Percentiles rank a stretch among this genome's conserved stretches.
phyloP scores from a whole-genome alignment of 345 rosid species.

The Pugionium dolabratum region DNA sequence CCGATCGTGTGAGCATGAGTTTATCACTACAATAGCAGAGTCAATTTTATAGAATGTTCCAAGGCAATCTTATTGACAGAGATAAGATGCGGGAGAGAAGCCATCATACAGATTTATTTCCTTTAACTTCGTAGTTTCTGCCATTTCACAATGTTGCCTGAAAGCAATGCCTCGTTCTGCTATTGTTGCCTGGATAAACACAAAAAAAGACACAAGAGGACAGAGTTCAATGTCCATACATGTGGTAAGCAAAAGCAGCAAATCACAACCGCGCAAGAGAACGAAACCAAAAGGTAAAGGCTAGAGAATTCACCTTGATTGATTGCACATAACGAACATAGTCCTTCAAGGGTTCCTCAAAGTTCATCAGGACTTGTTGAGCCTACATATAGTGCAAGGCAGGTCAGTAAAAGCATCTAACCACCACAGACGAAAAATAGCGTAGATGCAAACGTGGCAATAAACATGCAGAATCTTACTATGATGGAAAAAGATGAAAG shows the following conservation, averaged over 20 bases:
- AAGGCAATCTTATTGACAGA: neutral
- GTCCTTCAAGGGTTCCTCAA: conserved; percentile 98
- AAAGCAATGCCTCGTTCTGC: conserved; percentile 89
- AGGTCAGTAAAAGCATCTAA: conserved; percentile 1
- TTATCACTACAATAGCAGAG: conserved; percentile 63
- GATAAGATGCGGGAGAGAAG: conserved; percentile 16
- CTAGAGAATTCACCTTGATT: conserved; percentile 57
- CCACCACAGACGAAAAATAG: neutral
- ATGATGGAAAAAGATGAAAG: neutral
- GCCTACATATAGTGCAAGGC: conserved; percentile 52
- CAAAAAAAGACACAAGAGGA: neutral
- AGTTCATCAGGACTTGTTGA: conserved; percentile 85
- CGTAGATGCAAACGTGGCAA: conserved; percentile 11
- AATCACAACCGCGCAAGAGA: too few relatives aligned
- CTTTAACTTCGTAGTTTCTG: conserved; percentile 91
- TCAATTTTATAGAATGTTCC: conserved; percentile 1
- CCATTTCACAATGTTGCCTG: conserved; percentile 91
- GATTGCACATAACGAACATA: conserved; percentile 93
- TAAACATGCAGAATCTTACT: neutral
- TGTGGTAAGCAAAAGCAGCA: too few relatives aligned
- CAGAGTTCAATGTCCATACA: conserved; percentile 2
- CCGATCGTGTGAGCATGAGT: conserved; percentile 91
- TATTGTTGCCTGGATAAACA: conserved; percentile 67
- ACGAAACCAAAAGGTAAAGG: neutral
- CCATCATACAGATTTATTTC: conserved; percentile 90